These are phyloP conservation scores for Raphanus sativus DNA, from an alignment of 345 rosid genomes.

Conservation along the genomic window DNA sequence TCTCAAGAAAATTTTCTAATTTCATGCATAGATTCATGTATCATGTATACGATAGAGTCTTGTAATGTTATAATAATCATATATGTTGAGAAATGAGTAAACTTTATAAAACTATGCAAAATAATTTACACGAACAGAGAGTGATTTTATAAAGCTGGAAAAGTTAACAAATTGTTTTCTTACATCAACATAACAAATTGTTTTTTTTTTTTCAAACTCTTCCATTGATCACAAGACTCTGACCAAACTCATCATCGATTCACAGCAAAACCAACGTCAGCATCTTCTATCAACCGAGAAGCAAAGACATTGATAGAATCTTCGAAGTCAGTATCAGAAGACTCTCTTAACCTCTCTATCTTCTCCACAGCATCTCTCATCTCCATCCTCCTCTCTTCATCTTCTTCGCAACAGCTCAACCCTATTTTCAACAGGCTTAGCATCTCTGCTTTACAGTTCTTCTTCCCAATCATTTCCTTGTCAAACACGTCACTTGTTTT, in stretches of 20 bases:
- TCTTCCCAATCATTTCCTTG: conserved; percentile 34
- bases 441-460: conserved; percentile 57
- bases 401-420: conserved; percentile 72
- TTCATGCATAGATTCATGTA: not conserved
- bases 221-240: not conserved
- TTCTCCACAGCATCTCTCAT: conserved; percentile 34
- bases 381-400: conserved; percentile 48
- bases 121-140: conserved; percentile 10
- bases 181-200: not conserved
- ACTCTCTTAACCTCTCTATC: conserved; percentile 42
- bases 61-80: not conserved
- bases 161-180: not conserved
- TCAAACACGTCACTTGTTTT: conserved; percentile 45
- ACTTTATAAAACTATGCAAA: not conserved
- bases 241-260: conserved; percentile 33
- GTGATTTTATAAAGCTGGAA: not conserved
- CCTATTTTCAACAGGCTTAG: conserved; percentile 63
- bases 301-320: conserved; percentile 2
- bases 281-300: conserved; percentile 39
- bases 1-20: too few species aligned
- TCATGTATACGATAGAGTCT: not conserved
- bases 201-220: conserved; percentile 4
- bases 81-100: not conserved
- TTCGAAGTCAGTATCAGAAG: not conserved
- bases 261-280: conserved; percentile 23